Evolutionary conservation across 1,284 basidiomycete genomes (phyloP).

Genomic region (Neolentinus lepideus): DNA sequence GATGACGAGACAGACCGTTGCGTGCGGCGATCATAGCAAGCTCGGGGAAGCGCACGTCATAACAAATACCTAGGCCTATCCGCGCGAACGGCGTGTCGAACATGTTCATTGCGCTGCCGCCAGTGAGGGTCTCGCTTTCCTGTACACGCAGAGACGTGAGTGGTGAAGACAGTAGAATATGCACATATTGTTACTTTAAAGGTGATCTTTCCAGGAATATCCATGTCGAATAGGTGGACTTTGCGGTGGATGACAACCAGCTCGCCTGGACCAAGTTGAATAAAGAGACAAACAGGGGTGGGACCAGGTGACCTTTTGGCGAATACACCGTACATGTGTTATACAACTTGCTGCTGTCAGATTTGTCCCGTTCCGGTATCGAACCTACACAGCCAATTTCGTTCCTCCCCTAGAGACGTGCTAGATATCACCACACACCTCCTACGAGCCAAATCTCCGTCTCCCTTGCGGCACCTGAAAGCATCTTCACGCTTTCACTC

Average conservation of each 20-base stretch:
- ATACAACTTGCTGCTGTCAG: constrained; percentile 64
- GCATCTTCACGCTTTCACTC: constrained; percentile 78
- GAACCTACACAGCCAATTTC: constrained; percentile 70
- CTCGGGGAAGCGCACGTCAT: constrained; percentile 93
- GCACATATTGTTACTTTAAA: constrained; percentile 67
- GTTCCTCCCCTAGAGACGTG: too few species aligned
- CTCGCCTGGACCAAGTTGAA: constrained; percentile 43
- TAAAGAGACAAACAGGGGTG: background rate
- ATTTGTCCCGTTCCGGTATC: constrained; percentile 77
- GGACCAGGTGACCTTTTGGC: constrained; percentile 54
- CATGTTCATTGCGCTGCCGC: constrained; percentile 69
- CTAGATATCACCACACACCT: constrained; percentile 36
- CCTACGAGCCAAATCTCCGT: constrained; percentile 87
- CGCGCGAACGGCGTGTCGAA: constrained; percentile 92
- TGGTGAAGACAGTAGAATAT: background rate
- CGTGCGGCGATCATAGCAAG: constrained; percentile 89
- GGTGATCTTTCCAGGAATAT: constrained; percentile 93
- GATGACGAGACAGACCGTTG: constrained; percentile 41
- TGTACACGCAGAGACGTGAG: constrained; percentile 22
- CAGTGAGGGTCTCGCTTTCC: constrained; percentile 92
- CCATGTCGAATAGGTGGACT: constrained; percentile 96
- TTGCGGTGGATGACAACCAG: constrained; percentile 90
- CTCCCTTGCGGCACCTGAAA: constrained; percentile 80
- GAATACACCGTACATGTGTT: constrained; percentile 92
- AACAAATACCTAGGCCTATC: constrained; percentile 89